Evolutionary conservation across 2,329 filamentous ascomycete genomes (phyloP), one percentile per base, ranked within the genome.

Genomic region (Lecanoromycetidae sp.): DNA sequence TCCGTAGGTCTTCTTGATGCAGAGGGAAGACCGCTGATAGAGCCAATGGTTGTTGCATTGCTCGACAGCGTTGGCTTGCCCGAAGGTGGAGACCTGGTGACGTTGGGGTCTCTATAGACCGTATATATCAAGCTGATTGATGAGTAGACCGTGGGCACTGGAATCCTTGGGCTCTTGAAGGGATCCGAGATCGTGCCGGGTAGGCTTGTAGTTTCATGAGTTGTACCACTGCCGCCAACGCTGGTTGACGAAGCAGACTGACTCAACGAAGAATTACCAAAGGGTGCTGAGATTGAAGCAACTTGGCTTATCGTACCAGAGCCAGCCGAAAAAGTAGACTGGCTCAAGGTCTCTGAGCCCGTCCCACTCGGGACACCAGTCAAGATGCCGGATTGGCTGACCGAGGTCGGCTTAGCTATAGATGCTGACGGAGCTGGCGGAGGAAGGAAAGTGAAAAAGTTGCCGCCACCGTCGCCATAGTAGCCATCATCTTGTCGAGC

Each of bases 81-180:
- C n/a, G 35, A 39, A 34, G 44, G 44, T 12, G 34, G 23, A 40
- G 37, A n/a, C n/a, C n/a, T n/a, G n/a, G n/a, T 40, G 10, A 39
- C 17, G 22, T 8, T 39, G 23, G 36, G 22, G 19, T n/a, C n/a
- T n/a, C n/a, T n/a, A n/a, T n/a, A n/a, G n/a, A n/a, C n/a, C n/a
- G n/a, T n/a, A n/a, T n/a, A n/a, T n/a, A n/a, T n/a, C n/a, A n/a
- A n/a, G n/a, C n/a, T n/a, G n/a, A n/a, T n/a, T n/a, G n/a, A n/a
- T n/a, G n/a, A n/a, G n/a, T n/a, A n/a, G n/a, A n/a, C n/a, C n/a
- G n/a, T n/a, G n/a, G n/a, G n/a, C n/a, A n/a, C n/a, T n/a, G n/a
- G n/a, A n/a, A n/a, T n/a, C n/a, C n/a, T n/a, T n/a, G 35, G 35
- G 15, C 25, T 9, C 22, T 25, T 39, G 22, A 25, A 39, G 23